Evolutionary conservation across 352 stramenopile genomes (phyloP), one percentile per base, ranked within the genome.

Genomic region (Phytophthora pisi): DNA sequence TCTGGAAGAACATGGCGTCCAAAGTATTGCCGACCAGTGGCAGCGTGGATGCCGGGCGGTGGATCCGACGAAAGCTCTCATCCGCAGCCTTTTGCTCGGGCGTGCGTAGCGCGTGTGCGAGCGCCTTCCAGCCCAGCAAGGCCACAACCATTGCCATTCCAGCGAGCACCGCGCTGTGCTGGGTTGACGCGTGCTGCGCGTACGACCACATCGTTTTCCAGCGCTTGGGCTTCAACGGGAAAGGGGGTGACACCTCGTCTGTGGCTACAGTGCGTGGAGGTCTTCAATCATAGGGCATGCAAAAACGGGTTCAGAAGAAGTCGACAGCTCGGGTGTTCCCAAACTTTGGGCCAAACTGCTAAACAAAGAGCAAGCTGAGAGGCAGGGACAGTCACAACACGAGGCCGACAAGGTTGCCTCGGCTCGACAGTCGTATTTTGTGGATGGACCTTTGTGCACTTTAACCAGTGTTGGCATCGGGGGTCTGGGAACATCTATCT

Each of bases 21-120:
- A 83, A 51, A 15, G 69, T 81, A 45, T 83, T 79, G 24, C 66
- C 64, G 5, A 82, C 36, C 26, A 84, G 13, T 20, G 70, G 67
- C 26, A 82, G 38, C 31, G 74, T 82, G 26, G 66, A 66, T 31
- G 55, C 15, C 5, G 70, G 70, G 0, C 57, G 62, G 55, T 75
- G 57, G 26, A 78, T 69, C 30, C 20, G 26, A 16, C 40, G 42
- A 18, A 67, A 67, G 45, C 61, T 71, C 45, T 57, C 54, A 30
- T 61, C 55, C 1, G 42, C 67, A 54, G 63, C 57, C 64, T 61
- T 64, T 9, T 59, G 28, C 15, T 57, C 40, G 40, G 38, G 26
- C 18, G 62, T 55, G 47, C 28, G 62, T 38, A 65, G 40, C 3
- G 63, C 34, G 34, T 54, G 58, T 36, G 6, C 26, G n/a, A 68